phyloP scores from a whole-genome alignment of 306 rosid genomes.

The Vicia faba region DNA sequence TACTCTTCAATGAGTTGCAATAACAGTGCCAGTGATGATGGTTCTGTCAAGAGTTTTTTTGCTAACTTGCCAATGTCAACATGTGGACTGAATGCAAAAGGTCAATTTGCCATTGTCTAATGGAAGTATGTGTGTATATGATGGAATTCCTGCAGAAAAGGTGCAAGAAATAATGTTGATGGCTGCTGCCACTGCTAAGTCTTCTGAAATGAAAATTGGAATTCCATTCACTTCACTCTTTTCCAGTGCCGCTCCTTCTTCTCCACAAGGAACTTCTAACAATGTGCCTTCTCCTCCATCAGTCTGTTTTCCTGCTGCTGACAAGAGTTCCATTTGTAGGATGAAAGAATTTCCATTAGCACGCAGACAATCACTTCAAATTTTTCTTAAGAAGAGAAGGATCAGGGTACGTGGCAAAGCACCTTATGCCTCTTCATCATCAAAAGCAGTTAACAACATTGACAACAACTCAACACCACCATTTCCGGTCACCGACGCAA shows the following conservation, averaged over 20 bases:
- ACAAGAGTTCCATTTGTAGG: conserved; percentile 60
- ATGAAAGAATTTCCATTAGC: conserved; percentile 79
- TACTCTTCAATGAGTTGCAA: background rate
- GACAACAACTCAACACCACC: conserved; percentile 21
- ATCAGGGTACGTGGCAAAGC: conserved; percentile 58
- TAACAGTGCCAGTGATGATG: conserved; percentile 24
- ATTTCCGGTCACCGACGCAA: too few species aligned
- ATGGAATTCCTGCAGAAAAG: too few species aligned
- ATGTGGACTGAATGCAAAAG: conserved; percentile 41
- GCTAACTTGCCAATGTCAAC: conserved; percentile 40
- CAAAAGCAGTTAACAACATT: conserved; percentile 28
- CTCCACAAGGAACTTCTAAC: conserved; percentile 47
- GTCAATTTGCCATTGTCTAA: conserved; percentile 57
- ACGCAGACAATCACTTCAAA: conserved; percentile 76
- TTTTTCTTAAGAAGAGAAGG: conserved; percentile 74
- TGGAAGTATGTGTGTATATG: conserved; percentile 60
- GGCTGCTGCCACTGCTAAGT: conserved; percentile 57
- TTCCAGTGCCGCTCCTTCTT: conserved; percentile 37
- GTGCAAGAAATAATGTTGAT: conserved; percentile 53
- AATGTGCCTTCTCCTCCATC: conserved; percentile 49
- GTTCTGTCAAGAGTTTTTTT: conserved; percentile 26
- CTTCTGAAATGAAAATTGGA: conserved; percentile 52
- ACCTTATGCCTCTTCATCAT: conserved; percentile 52
- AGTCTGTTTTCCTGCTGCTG: conserved; percentile 55
- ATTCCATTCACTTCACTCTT: conserved; percentile 47